A percentile compares a stretch with the other conserved stretches of the same genome.
These are phyloP conservation scores for Phytomonas sp. DNA, from an alignment of 208 protist species.

Conservation along the genomic window DNA sequence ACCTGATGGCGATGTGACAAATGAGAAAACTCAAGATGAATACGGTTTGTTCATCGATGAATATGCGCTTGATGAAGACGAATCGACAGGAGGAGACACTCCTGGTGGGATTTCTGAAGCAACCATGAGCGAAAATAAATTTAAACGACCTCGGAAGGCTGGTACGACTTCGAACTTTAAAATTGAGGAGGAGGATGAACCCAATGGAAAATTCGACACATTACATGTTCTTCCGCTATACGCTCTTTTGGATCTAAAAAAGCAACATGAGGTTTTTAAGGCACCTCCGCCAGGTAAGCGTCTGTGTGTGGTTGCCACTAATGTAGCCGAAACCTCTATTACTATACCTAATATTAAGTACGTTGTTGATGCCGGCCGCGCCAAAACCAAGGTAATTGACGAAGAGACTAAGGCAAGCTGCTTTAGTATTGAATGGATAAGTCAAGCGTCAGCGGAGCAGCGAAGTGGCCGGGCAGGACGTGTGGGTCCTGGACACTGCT, in stretches of 20 bases:
- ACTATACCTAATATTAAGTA: slow-evolving; percentile 98
- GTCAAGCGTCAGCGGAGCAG: slow-evolving; percentile 95
- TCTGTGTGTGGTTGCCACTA: slow-evolving; percentile 98
- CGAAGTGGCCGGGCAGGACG: slow-evolving; percentile 94
- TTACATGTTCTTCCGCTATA: slow-evolving; percentile 98
- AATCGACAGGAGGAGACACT: slow-evolving; percentile 12
- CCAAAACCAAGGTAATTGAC: slow-evolving; percentile 96
- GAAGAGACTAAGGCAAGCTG: slow-evolving; percentile 94
- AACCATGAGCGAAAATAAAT: background rate
- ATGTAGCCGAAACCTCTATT: slow-evolving; percentile 99
- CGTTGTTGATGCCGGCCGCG: slow-evolving; percentile 97
- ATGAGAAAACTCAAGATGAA: slow-evolving; percentile 2
- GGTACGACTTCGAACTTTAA: background rate
- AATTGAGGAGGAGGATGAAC: slow-evolving; percentile 41
- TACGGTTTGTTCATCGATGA: slow-evolving; percentile 8
- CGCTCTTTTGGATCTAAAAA: slow-evolving; percentile 88
- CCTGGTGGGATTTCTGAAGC: background rate
- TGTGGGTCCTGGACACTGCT: slow-evolving; percentile 95
- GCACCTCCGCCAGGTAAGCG: slow-evolving; percentile 78
- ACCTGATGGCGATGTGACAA: background rate
- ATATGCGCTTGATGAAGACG: slow-evolving; percentile 17
- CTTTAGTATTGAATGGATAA: slow-evolving; percentile 95
- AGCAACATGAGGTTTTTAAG: slow-evolving; percentile 93
- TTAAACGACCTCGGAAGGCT: background rate
- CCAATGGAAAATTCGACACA: slow-evolving; percentile 81